These are phyloP conservation scores for Rhodotorula paludigena DNA, from an alignment of 768 basidiomycete species.

Conservation along the genomic window DNA sequence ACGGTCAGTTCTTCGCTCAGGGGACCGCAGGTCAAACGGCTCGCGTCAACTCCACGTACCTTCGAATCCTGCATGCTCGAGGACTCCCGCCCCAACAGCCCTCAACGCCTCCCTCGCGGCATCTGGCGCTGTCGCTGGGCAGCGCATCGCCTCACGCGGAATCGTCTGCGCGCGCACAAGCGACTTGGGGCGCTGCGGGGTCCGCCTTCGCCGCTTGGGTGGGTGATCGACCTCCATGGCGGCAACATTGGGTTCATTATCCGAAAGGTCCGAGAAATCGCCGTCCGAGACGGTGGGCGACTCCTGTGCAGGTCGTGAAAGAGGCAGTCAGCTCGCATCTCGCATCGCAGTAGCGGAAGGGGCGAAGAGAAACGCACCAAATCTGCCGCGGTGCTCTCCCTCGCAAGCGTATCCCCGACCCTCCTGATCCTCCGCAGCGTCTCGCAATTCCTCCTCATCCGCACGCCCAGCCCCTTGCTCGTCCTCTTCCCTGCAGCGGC, in stretches of 20 bases:
- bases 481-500: background rate
- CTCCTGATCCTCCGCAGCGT: slow-evolving; percentile 22
- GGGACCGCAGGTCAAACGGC: too few species aligned
- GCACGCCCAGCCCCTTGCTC: slow-evolving; percentile 14
- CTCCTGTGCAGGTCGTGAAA: too few species aligned
- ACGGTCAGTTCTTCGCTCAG: too few species aligned
- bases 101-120: slow-evolving; percentile 19
- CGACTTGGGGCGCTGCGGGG: too few species aligned
- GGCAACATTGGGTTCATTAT: too few species aligned
- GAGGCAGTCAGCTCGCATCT: too few species aligned
- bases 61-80: slow-evolving; percentile 37
- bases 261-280: background rate
- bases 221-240: background rate
- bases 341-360: too few species aligned
- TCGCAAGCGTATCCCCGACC: slow-evolving; percentile 17
- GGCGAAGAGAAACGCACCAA: slow-evolving; percentile 13
- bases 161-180: background rate
- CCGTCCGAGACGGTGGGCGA: too few species aligned
- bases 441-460: slow-evolving; percentile 35
- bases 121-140: background rate
- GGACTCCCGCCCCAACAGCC: background rate
- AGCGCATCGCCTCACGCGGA: background rate
- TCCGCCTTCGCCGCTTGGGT: background rate
- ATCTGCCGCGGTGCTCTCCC: slow-evolving; percentile 12
- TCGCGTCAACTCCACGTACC: slow-evolving; percentile 2